Base-by-base conservation (phyloP, 2,329 filamentous ascomycete species). In the Microdochium nivale region DNA sequence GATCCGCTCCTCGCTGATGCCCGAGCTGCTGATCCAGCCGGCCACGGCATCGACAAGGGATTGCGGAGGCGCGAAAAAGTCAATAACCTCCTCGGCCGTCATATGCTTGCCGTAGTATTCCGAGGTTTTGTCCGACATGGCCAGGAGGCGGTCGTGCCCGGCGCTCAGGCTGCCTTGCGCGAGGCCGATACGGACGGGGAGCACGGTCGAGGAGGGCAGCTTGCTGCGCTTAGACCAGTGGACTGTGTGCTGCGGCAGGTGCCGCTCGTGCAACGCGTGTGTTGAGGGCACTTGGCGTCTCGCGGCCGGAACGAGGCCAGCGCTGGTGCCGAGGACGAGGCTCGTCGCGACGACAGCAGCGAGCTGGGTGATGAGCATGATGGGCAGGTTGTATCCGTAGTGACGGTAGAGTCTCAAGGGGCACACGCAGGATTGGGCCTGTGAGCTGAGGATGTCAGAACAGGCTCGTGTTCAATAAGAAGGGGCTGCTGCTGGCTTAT, bases 71-170 rank as follows among this genome's bases (percentile, higher is more conserved):
- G 48, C 40, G 51, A 60, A 56, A 49, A 59, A 58, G 25, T 56
- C 51, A 53, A 35, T 16, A 50, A 60, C 53, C 53, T 65, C 56
- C 46, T 61, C 43, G 49, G 56, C 52, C 19, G 57, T 58, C 60
- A 59, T 62, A 53, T 67, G 60, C 52, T 66, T 63, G n/a, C 66
- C 66, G 54, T 61, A 70, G n/a, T 62, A 60, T 1, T 53, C 37
- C 2, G 63, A 66, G 1, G 51, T 48, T 23, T 65, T 64, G 49
- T 67, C 54, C 16, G 64, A 44, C 40, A 44, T 44, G 3, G 21
- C 40, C 3, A 5, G 16, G 4, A 44, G 40, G 21, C 40, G 21
- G 3, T 44, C 3, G 16, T 23, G 16, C 16, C 40, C 40, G 23
- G 23, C 21, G 19, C 5, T 3, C 40, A 23, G 16, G 40, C 23